Percentiles rank a stretch among this genome's conserved stretches.
phyloP scores from a whole-genome alignment of 2,329 filamentous ascomycete species.

The Tolypocladium paradoxum region DNA sequence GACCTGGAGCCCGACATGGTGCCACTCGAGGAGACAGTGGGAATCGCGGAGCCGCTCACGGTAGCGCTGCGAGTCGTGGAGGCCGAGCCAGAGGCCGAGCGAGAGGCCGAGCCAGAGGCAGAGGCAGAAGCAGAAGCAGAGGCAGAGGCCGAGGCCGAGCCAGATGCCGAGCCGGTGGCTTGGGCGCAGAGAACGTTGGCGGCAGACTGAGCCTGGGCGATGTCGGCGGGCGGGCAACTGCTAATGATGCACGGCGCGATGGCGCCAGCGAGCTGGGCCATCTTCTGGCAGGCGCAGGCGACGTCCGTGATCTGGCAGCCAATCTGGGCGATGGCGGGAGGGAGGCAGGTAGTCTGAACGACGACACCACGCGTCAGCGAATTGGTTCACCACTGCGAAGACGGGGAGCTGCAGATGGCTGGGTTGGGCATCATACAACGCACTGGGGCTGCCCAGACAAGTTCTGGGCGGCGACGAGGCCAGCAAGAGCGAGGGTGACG shows the following conservation, averaged over 20 bases:
- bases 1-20: background rate
- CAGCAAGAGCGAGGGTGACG: conserved; percentile 19
- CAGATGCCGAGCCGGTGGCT: conserved; percentile 1
- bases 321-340: conserved; percentile 20
- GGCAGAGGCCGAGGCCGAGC: background rate
- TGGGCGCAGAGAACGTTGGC: conserved; percentile 19
- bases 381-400: background rate
- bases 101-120: background rate
- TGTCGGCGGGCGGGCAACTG: conserved; percentile 20
- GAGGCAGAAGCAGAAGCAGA: conserved; percentile 1
- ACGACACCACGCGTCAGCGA: background rate
- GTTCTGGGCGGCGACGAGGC: conserved; percentile 28
- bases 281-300: conserved; percentile 28
- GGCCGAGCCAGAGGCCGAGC: background rate
- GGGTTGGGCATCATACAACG: conserved; percentile 23
- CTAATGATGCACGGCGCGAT: conserved; percentile 21
- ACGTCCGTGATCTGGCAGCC: conserved; percentile 26
- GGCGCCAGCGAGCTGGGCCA: conserved; percentile 17
- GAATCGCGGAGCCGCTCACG: no score
- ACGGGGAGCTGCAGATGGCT: background rate
- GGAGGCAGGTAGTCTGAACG: conserved; percentile 22
- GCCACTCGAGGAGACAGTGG: no score
- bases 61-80: background rate
- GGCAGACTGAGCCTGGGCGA: conserved; percentile 20
- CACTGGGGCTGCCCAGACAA: conserved; percentile 24